Base-by-base conservation (phyloP, 106 monocot genomes). In the Alisma plantagoaquatica region DNA sequence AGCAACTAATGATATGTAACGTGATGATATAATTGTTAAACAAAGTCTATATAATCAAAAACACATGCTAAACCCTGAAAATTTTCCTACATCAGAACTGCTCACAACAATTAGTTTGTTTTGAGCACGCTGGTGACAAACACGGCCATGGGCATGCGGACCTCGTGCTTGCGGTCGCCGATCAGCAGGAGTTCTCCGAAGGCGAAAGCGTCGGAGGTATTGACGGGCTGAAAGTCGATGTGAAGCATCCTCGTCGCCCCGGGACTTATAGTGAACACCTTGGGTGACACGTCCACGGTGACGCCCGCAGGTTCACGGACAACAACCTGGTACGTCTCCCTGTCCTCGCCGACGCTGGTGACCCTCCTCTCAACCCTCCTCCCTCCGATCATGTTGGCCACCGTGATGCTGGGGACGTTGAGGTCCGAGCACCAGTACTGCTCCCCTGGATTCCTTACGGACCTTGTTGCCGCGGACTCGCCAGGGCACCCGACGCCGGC, bases 391-490 rank as follows among this genome's bases (percentile, higher is more conserved):
- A 90, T 53, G 29, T 74, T 73, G 2, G 77, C 63, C 17, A 90
- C 70, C 3, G 76, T 71, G 33, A 90, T 53, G 41, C 79, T 84
- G 4, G 89, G 60, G 20, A 63, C 53, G 74, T 90, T 90, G 62
- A 90, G 57, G 61, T 90, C 80, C 21, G 83, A 83, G 54, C 73
- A 56, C 89, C 79, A 80, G n/a, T n/a, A n/a, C 28, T 31, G 54
- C 41, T 26, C 59, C 24, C 29, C 42, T 7, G 32, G 23, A n/a
- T n/a, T n/a, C n/a, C n/a, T n/a, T n/a, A n/a, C n/a, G n/a, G n/a
- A n/a, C n/a, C n/a, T n/a, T n/a, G n/a, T n/a, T n/a, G n/a, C n/a
- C n/a, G n/a, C n/a, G n/a, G n/a, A n/a, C n/a, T n/a, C n/a, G 14
- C 63, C 35, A 10, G 79, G 81, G 69, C 87, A 87, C 1, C 60